Base-by-base conservation (phyloP, 2,329 filamentous ascomycete species). In the Calonectria crousiana region DNA sequence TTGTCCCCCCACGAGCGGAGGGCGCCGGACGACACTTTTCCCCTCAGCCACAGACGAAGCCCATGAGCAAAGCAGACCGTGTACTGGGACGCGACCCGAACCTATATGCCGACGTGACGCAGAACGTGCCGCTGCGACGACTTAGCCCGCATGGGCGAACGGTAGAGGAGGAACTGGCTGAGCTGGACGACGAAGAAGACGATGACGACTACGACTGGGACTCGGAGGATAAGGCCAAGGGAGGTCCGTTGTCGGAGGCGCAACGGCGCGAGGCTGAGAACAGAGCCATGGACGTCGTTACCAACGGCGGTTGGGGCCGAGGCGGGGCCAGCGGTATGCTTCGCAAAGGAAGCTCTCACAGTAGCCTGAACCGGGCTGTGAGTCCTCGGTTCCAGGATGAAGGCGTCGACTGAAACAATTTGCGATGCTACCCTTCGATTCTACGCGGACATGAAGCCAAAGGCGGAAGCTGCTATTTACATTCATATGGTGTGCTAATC, bases 21-120 rank as follows among this genome's bases (percentile, higher is more conserved):
- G 78, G 75, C 11, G 84, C 84, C 14, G 84, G 86, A 58, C 84
- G 84, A 30, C 83, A 84, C 73, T 83, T 82, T 69, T 69, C 80
- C 4, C 74, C 78, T 30, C 71, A 72, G 13, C 77, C 82, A 16
- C 51, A 78, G 71, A 47, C 74, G 4, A 84, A 84, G 71, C 82
- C 84, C 9, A 87, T 86, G 16, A 90, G 89, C 80, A 92, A 92
- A 78, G 90, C 90, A 8, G 90, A 92, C 78, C 87, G 90, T 36
- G 84, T 92, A 2, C 85, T 92, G 2, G 90, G 90, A 44, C 88
- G 90, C 6, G 90, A 91, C 72, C 89, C 90, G 14, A 89, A 87
- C 77, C 81, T 90, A 18, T 91, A 91, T 77, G 87, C 85, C 13
- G 89, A 92, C 76, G 85, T 85, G 52, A 85, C 86, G 64, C 82